phyloP scores from a whole-genome alignment of 208 protist species.

The Strigomonas culicis region DNA sequence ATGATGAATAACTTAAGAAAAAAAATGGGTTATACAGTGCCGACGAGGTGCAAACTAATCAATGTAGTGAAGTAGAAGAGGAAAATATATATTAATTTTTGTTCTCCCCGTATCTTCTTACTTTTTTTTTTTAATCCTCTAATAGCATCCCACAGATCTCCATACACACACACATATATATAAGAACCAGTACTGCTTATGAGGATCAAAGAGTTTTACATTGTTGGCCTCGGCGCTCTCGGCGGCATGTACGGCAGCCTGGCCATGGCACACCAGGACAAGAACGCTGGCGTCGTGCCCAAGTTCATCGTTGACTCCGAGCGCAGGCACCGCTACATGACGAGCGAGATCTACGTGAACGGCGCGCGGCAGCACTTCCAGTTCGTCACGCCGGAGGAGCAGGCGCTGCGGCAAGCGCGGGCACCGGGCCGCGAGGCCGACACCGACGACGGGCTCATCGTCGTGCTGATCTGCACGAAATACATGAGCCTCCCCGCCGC shows the following conservation, averaged over 20 bases:
- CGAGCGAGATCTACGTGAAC: constrained; percentile 12
- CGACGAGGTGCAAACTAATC: constrained; percentile 1
- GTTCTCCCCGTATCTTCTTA: neutral
- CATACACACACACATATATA: neutral
- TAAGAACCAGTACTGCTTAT: neutral
- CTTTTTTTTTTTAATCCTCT: neutral
- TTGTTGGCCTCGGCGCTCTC: constrained; percentile 13
- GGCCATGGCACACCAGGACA: constrained; percentile 5
- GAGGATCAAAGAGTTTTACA: neutral
- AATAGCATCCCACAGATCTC: neutral
- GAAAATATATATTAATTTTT: neutral
- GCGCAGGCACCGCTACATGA: constrained; percentile 8
- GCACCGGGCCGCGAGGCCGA: neutral
- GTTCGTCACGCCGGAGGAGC: constrained; percentile 10
- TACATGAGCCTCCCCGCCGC: constrained; percentile 7
- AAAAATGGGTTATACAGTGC: too few relatives aligned
- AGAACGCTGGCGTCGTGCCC: constrained; percentile 1
- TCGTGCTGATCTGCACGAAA: constrained; percentile 14
- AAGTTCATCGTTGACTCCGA: constrained; percentile 9
- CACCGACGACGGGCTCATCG: neutral
- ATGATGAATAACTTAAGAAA: neutral
- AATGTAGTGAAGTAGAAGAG: neutral
- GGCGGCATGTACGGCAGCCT: constrained; percentile 11
- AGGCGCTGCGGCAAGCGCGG: neutral
- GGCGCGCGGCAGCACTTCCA: neutral